A percentile compares a stretch with the other conserved stretches of the same genome.
phyloP scores from a whole-genome alignment of 1,139 yeast genomes.

The Hansenula lynferdii region DNA sequence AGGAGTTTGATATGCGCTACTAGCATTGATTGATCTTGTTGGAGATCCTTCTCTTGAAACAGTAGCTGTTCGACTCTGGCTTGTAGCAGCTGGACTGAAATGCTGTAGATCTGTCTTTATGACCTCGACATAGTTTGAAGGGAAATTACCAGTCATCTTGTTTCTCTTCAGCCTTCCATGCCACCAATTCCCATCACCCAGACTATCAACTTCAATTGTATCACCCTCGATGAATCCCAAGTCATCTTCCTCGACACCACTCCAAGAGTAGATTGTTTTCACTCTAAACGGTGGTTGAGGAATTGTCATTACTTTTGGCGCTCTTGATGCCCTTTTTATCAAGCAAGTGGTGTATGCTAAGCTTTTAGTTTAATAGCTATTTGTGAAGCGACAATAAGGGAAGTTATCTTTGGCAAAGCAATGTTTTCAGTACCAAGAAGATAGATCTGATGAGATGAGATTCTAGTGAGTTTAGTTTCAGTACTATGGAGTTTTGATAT shows the following conservation, averaged over 20 bases:
- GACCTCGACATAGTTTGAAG: conserved; percentile 76
- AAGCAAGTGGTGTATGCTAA: neutral
- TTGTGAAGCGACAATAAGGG: too few species aligned
- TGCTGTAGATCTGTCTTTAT: conserved; percentile 29
- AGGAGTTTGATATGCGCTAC: neutral
- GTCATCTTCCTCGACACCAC: conserved; percentile 84
- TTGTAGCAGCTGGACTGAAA: conserved; percentile 5
- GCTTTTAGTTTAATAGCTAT: neutral
- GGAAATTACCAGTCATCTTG: conserved; percentile 80
- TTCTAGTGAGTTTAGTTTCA: too few species aligned
- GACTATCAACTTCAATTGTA: conserved; percentile 71
- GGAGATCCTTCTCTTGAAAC: conserved; percentile 1
- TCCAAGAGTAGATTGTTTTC: conserved; percentile 81
- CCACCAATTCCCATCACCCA: conserved; percentile 93
- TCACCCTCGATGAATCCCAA: conserved; percentile 94
- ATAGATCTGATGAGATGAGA: too few species aligned
- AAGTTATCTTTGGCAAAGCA: too few species aligned
- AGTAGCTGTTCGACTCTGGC: neutral
- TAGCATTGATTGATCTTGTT: neutral
- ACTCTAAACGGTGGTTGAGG: conserved; percentile 61
- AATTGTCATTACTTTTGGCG: conserved; percentile 3
- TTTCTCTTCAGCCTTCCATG: conserved; percentile 78
- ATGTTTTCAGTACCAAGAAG: too few species aligned
- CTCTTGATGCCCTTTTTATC: neutral
- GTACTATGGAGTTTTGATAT: too few species aligned